Evolutionary conservation across 257 asterid genomes (phyloP).

Genomic region (Ocimum tenuiflorum): DNA sequence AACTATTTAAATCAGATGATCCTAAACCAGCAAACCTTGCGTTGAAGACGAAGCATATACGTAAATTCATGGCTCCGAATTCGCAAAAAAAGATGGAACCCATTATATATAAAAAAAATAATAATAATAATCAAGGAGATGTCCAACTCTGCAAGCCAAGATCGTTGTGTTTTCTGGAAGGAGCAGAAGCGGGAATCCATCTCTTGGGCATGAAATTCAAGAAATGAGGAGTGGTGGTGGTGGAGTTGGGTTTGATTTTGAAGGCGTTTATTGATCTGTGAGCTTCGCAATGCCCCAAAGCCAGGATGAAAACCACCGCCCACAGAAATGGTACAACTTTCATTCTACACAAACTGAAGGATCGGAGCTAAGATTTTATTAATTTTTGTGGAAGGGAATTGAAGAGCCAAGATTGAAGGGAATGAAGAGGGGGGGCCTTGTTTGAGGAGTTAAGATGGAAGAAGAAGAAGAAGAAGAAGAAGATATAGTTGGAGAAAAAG

Average conservation of each 20-base stretch:
- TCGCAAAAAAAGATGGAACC: too few relatives aligned
- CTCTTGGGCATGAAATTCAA: conserved; percentile 55
- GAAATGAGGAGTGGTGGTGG: conserved; percentile 32
- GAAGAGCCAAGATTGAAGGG: neutral
- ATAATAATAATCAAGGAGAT: conserved; percentile 48
- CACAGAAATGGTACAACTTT: neutral
- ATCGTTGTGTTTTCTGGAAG: conserved; percentile 64
- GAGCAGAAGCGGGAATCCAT: conserved; percentile 57
- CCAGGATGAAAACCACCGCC: conserved; percentile 18
- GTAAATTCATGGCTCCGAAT: neutral
- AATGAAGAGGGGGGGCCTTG: neutral
- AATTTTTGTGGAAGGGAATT: neutral
- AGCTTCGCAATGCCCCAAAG: conserved; percentile 26
- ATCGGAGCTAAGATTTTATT: neutral
- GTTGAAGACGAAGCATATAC: neutral
- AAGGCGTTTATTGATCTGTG: conserved; percentile 39
- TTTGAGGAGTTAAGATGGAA: neutral
- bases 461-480: too few relatives aligned
- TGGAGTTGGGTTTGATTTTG: conserved; percentile 24
- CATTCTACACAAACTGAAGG: conserved; percentile 13
- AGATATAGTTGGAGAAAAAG: too few relatives aligned
- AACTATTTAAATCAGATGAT: neutral
- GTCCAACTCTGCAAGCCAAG: conserved; percentile 56
- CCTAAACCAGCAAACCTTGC: neutral
- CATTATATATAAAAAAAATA: too few relatives aligned